A percentile compares a stretch with the other conserved stretches of the same genome.
phyloP scores from a whole-genome alignment of 495 filamentous ascomycete genomes.

The Tetracladium marchalianum region DNA sequence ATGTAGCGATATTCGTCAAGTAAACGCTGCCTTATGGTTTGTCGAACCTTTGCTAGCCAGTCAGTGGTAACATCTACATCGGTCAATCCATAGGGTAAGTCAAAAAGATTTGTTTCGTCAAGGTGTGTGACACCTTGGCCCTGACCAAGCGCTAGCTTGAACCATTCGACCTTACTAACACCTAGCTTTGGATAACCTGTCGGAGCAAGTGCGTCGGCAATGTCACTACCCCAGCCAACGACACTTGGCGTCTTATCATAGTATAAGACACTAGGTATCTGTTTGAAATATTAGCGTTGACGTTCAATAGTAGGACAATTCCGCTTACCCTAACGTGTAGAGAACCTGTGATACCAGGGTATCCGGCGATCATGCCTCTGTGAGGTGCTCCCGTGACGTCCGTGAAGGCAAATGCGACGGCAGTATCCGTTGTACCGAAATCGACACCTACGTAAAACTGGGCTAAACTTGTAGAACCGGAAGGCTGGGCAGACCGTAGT shows the following conservation, averaged over 20 bases:
- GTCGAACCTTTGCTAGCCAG: conserved; percentile 60
- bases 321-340: conserved; percentile 56
- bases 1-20: conserved; percentile 60
- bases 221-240: conserved; percentile 62
- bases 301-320: not conserved
- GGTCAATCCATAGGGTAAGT: conserved; percentile 58
- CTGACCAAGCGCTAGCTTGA: conserved; percentile 36
- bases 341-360: conserved; percentile 58
- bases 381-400: conserved; percentile 32
- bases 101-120: conserved; percentile 60
- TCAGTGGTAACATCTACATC: conserved; percentile 63
- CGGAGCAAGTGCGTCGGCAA: conserved; percentile 56
- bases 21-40: conserved; percentile 55
- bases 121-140: conserved; percentile 38
- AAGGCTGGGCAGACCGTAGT: not conserved
- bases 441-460: conserved; percentile 70
- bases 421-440: conserved; percentile 65
- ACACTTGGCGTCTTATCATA: conserved; percentile 64
- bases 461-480: conserved; percentile 39
- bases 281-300: conserved; percentile 4
- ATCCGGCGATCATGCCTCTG: conserved; percentile 62
- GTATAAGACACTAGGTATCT: conserved; percentile 63
- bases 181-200: conserved; percentile 62
- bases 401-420: conserved; percentile 59
- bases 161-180: conserved; percentile 65